Percentiles rank a stretch among this genome's conserved stretches.
phyloP scores from a whole-genome alignment of 805 yeast genomes.

The Kodamaea sagamina region DNA sequence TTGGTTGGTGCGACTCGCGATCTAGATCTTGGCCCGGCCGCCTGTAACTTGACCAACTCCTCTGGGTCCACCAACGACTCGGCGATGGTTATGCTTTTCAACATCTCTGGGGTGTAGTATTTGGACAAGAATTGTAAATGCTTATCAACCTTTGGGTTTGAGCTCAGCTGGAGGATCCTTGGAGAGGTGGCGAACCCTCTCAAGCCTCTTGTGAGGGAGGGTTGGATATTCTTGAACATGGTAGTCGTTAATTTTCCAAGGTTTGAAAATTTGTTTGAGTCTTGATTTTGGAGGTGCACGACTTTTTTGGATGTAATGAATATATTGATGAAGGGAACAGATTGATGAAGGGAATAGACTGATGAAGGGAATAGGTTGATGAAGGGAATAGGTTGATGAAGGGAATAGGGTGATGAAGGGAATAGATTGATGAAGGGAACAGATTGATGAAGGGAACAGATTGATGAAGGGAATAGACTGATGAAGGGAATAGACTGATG shows the following conservation, averaged over 20 bases:
- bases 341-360: no score
- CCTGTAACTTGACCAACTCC: slow-evolving; percentile 47
- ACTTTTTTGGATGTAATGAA: no score
- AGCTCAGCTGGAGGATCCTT: slow-evolving; percentile 6
- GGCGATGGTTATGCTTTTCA: slow-evolving; percentile 79
- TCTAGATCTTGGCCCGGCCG: slow-evolving; percentile 30
- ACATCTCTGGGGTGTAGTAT: slow-evolving; percentile 79
- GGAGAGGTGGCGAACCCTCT: slow-evolving; percentile 9
- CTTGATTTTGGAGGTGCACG: not conserved
- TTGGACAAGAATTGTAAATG: slow-evolving; percentile 63
- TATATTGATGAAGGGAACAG: no score
- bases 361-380: no score
- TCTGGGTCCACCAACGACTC: slow-evolving; percentile 73
- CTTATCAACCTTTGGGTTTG: slow-evolving; percentile 24
- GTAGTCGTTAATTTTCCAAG: not conserved
- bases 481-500: no score
- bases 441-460: no score
- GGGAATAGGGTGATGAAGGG: no score
- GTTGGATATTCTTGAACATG: slow-evolving; percentile 1
- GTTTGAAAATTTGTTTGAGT: not conserved
- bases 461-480: no score
- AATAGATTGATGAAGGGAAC: no score
- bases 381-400: no score
- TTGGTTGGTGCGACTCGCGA: slow-evolving; percentile 65
- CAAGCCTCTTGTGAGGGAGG: slow-evolving; percentile 1